phyloP scores from a whole-genome alignment of 139 green algal genomes.

The Monoraphidium neglectum region DNA sequence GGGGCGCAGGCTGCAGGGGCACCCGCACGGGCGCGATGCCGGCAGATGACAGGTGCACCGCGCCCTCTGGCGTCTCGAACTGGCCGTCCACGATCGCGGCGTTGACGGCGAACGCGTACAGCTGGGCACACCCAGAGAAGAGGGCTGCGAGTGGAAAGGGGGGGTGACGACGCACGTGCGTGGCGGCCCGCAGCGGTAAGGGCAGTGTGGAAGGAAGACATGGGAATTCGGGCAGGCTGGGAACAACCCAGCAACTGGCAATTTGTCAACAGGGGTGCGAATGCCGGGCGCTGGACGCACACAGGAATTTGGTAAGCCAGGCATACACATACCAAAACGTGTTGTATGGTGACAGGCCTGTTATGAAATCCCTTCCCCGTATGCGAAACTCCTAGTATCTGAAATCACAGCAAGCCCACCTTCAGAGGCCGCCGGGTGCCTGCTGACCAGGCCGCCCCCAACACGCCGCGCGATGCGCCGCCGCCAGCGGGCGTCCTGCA shows the following conservation, averaged over 20 bases:
- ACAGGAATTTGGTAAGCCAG: too few species aligned
- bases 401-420: not conserved
- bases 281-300: too few species aligned
- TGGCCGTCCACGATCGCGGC: constrained; percentile 57
- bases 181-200: too few species aligned
- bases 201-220: too few species aligned
- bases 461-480: constrained; percentile 20
- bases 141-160: constrained; percentile 12
- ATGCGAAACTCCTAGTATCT: too few species aligned
- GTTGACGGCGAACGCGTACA: constrained; percentile 69
- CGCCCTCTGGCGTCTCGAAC: constrained; percentile 42
- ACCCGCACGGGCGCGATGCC: constrained; percentile 48
- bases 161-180: too few species aligned
- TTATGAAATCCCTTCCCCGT: too few species aligned
- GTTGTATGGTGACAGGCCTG: too few species aligned
- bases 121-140: constrained; percentile 16
- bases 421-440: constrained; percentile 23
- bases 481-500: constrained; percentile 49
- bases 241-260: too few species aligned
- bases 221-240: too few species aligned
- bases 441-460: not conserved
- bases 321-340: too few species aligned
- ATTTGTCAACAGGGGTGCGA: too few species aligned
- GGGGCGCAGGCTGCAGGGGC: constrained; percentile 36
- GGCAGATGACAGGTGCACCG: constrained; percentile 44